phyloP scores from a whole-genome alignment of 345 rosid species.

The Populus nigra region DNA sequence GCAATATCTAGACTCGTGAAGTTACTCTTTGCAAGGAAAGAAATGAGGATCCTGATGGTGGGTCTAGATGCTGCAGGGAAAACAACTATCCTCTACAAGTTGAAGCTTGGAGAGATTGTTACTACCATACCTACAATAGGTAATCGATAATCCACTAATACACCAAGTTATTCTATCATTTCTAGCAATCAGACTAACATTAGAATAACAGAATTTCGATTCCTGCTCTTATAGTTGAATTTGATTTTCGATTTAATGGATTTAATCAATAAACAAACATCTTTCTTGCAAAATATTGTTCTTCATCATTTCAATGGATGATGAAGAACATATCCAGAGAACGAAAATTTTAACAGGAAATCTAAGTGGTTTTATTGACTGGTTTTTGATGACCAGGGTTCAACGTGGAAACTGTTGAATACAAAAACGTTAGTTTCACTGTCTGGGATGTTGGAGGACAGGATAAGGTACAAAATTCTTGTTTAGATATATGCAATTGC shows the following conservation, averaged over 20 bases:
- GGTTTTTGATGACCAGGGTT: conserved; percentile 38
- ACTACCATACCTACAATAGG: conserved; percentile 80
- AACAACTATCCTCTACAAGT: conserved; percentile 73
- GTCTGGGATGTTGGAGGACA: conserved; percentile 73
- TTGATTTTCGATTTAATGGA: too few species aligned
- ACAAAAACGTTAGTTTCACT: conserved; percentile 71
- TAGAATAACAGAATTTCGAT: too few species aligned
- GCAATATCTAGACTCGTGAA: conserved; percentile 47
- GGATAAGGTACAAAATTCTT: conserved; percentile 45
- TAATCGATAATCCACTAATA: conserved; percentile 18
- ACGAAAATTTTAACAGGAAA: neutral
- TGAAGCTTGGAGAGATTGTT: conserved; percentile 69
- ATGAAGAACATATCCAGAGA: too few species aligned
- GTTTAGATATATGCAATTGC: neutral
- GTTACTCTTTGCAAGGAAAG: conserved; percentile 55
- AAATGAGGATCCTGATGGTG: conserved; percentile 77
- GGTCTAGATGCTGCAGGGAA: conserved; percentile 77
- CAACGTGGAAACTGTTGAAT: conserved; percentile 64
- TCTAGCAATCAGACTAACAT: too few species aligned
- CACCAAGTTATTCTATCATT: neutral
- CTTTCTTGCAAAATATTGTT: too few species aligned
- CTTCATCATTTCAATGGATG: neutral
- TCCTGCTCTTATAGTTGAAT: too few species aligned
- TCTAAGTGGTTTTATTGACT: neutral
- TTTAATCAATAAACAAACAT: too few species aligned